These are phyloP conservation scores for Trichoderma erinaceum DNA, from an alignment of 495 filamentous ascomycete species.

Conservation along the genomic window DNA sequence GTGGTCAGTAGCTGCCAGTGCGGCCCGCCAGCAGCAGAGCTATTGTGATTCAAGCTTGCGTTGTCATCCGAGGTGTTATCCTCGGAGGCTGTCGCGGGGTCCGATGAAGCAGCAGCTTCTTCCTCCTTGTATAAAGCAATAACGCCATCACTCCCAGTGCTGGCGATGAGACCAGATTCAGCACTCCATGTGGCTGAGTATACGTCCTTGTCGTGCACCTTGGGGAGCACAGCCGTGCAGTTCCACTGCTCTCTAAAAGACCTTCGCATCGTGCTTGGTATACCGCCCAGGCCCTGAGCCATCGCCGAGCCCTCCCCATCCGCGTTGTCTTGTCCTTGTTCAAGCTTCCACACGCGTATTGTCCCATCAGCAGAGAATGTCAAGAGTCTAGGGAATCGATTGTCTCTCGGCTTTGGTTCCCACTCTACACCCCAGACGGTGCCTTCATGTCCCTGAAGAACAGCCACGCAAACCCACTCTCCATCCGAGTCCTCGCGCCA, in stretches of 20 bases:
- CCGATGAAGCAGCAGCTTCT: conserved; percentile 16
- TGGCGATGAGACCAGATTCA: conserved; percentile 66
- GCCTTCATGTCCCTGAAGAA: conserved; percentile 64
- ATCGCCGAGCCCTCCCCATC: conserved; percentile 22
- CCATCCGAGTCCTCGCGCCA: conserved; percentile 83
- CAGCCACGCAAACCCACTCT: conserved; percentile 88
- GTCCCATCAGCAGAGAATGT: conserved; percentile 75
- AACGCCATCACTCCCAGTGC: conserved; percentile 77
- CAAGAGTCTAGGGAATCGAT: conserved; percentile 54
- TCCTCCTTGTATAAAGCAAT: conserved; percentile 73
- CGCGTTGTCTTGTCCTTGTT: conserved; percentile 46
- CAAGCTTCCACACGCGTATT: conserved; percentile 69
- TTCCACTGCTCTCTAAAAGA: conserved; percentile 75
- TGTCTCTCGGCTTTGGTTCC: conserved; percentile 49
- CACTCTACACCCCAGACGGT: conserved; percentile 90
- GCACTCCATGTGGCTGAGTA: conserved; percentile 79
- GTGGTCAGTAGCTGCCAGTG: conserved; percentile 24
- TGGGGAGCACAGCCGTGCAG: conserved; percentile 63
- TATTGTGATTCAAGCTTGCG: neutral
- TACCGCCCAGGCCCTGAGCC: conserved; percentile 33
- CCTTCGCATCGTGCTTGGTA: conserved; percentile 77
- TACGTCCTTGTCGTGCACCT: conserved; percentile 68
- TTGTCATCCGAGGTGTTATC: neutral
- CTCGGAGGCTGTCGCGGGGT: conserved; percentile 63
- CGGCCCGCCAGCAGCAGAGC: neutral